Evolutionary conservation across 768 basidiomycete species (phyloP).

Genomic region (Kwoniella sp.): DNA sequence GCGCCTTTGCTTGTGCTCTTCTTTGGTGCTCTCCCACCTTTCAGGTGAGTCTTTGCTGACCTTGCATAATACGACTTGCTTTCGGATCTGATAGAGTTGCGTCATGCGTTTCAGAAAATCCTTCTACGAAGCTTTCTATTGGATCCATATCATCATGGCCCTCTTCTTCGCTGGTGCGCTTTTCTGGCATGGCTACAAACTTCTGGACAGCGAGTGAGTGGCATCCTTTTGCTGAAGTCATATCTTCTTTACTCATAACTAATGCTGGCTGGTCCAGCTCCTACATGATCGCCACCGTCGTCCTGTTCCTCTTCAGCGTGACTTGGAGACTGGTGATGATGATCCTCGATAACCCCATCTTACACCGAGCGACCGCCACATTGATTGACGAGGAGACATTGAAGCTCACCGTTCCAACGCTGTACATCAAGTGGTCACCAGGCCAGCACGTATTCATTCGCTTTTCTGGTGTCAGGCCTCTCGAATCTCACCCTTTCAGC

Average conservation of each 20-base stretch:
- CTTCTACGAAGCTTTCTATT: constrained; percentile 15
- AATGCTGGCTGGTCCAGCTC: too few relatives aligned
- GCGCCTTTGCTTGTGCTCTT: constrained; percentile 49
- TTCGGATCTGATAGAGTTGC: too few relatives aligned
- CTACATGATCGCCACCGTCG: constrained; percentile 50
- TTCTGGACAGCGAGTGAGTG: constrained; percentile 15
- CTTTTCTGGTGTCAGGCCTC: constrained; percentile 42
- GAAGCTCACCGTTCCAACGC: constrained; percentile 44
- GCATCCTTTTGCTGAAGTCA: too few relatives aligned
- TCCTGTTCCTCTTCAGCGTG: constrained; percentile 48
- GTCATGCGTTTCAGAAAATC: constrained; percentile 6
- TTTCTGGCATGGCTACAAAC: constrained; percentile 50
- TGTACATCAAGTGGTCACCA: constrained; percentile 51
- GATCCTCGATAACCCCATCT: constrained; percentile 11
- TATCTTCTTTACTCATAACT: too few relatives aligned
- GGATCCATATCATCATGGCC: constrained; percentile 38
- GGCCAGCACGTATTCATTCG: constrained; percentile 56
- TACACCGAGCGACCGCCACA: constrained; percentile 41
- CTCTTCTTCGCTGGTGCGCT: constrained; percentile 55
- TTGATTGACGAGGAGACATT: constrained; percentile 42
- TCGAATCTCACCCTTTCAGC: constrained; percentile 57
- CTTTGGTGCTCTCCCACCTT: constrained; percentile 11
- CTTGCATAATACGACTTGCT: too few relatives aligned
- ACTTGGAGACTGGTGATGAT: constrained; percentile 24
- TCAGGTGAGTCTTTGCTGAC: constrained; percentile 13